These are phyloP conservation scores for Blastocystis sp. DNA, from an alignment of 352 stramenopile genomes.

Conservation along the genomic window DNA sequence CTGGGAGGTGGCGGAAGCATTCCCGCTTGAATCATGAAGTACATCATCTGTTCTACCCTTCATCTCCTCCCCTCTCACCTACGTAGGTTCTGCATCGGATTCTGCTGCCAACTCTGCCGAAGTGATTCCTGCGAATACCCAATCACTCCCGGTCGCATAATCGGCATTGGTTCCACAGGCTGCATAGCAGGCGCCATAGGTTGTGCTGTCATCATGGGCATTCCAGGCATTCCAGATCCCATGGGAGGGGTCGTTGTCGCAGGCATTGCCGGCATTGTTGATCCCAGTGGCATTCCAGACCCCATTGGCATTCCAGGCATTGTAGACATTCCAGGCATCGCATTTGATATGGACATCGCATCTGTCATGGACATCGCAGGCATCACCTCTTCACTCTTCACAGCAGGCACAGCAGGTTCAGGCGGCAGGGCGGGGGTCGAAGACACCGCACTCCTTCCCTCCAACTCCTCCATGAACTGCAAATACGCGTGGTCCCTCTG, in stretches of 20 bases:
- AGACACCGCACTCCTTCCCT: neutral
- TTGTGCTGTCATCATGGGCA: neutral
- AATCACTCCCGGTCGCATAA: neutral
- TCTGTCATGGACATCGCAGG: too few relatives aligned
- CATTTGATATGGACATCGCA: conserved; percentile 13
- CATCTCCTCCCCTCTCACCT: neutral
- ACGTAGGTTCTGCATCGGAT: conserved; percentile 47
- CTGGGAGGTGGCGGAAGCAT: neutral
- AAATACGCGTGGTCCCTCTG: conserved; percentile 48
- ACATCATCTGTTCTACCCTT: conserved; percentile 37
- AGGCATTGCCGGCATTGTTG: neutral
- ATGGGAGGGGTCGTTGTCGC: neutral
- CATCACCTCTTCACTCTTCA: neutral
- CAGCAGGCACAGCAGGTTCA: neutral
- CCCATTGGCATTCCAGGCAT: neutral
- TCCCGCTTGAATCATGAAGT: neutral
- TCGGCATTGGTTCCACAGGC: neutral
- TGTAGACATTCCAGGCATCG: neutral
- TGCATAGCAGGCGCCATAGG: neutral
- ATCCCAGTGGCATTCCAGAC: neutral
- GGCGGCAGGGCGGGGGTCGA: neutral
- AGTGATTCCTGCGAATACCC: neutral
- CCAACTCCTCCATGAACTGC: conserved; percentile 61
- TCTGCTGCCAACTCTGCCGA: conserved; percentile 5
- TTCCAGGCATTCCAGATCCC: neutral